phyloP scores from a whole-genome alignment of 2,329 filamentous ascomycete species.

The Westerdykella ornata region DNA sequence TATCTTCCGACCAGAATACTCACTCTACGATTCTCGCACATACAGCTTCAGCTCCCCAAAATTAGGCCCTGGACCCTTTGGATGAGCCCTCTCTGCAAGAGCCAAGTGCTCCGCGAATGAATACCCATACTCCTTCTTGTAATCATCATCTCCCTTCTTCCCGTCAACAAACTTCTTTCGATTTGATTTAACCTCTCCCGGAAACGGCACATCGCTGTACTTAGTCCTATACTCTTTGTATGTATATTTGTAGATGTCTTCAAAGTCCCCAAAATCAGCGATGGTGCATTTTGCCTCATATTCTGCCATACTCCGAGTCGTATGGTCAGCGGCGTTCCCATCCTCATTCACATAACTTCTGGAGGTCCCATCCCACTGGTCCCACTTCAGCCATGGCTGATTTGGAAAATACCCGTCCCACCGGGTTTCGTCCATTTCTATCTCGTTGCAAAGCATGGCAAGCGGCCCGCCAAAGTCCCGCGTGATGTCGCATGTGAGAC shows the following conservation, averaged over 20 bases:
- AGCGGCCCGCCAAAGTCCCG: neutral
- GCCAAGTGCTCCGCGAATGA: neutral
- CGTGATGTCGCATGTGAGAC: conserved; percentile 1
- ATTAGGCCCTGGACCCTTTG: neutral
- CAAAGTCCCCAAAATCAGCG: neutral
- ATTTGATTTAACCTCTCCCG: neutral
- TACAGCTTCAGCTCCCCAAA: neutral
- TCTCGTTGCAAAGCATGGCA: conserved; percentile 4
- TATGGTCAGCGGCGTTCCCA: neutral
- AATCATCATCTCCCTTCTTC: neutral
- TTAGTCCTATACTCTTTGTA: neutral
- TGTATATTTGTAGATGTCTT: neutral
- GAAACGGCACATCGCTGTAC: neutral
- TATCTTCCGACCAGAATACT: no score
- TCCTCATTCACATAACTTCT: neutral
- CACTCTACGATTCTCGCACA: neutral
- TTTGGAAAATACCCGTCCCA: neutral
- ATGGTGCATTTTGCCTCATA: neutral
- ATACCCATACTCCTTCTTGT: neutral
- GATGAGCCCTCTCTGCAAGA: neutral
- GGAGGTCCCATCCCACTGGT: neutral
- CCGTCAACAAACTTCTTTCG: neutral
- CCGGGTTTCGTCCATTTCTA: neutral
- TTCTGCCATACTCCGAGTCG: neutral
- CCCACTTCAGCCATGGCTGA: neutral